phyloP scores from a whole-genome alignment of 768 basidiomycete species.

The Boletellus ananas region DNA sequence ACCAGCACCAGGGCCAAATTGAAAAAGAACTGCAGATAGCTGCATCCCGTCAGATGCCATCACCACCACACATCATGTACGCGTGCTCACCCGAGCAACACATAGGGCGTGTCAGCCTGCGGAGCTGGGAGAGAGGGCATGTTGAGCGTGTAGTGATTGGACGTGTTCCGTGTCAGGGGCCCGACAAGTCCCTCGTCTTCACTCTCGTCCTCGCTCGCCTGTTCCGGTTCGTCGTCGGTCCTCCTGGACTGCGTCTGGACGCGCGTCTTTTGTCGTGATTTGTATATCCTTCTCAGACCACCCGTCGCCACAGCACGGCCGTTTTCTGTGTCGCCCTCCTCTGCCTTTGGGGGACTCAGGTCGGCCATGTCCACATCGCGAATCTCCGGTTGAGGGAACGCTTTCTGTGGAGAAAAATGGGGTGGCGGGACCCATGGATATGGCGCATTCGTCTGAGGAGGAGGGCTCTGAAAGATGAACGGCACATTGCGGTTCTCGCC shows the following conservation, averaged over 20 bases:
- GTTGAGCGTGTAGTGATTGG: conserved; percentile 82
- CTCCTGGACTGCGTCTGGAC: conserved; percentile 25
- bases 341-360: conserved; percentile 52
- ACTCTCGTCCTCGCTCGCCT: conserved; percentile 44
- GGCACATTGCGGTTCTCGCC: conserved; percentile 65
- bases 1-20: conserved; percentile 80
- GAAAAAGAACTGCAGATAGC: conserved; percentile 94
- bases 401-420: conserved; percentile 54
- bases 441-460: conserved; percentile 38
- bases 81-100: conserved; percentile 72
- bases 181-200: conserved; percentile 42
- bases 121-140: conserved; percentile 57
- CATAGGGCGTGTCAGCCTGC: conserved; percentile 69
- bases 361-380: conserved; percentile 78
- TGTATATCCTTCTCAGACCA: conserved; percentile 62
- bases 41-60: conserved; percentile 27
- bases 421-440: conserved; percentile 68
- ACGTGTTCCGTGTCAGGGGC: conserved; percentile 51
- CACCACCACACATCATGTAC: conserved; percentile 5
- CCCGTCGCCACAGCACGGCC: conserved; percentile 59
- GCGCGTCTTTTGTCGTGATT: conserved; percentile 51
- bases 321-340: conserved; percentile 39
- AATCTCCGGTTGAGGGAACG: conserved; percentile 55
- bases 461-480: conserved; percentile 63
- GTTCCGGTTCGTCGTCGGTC: conserved; percentile 28